A percentile compares a stretch with the other conserved stretches of the same genome.
Evolutionary conservation across 805 yeast genomes (phyloP).

Genomic region (Ogataea zsoltii): DNA sequence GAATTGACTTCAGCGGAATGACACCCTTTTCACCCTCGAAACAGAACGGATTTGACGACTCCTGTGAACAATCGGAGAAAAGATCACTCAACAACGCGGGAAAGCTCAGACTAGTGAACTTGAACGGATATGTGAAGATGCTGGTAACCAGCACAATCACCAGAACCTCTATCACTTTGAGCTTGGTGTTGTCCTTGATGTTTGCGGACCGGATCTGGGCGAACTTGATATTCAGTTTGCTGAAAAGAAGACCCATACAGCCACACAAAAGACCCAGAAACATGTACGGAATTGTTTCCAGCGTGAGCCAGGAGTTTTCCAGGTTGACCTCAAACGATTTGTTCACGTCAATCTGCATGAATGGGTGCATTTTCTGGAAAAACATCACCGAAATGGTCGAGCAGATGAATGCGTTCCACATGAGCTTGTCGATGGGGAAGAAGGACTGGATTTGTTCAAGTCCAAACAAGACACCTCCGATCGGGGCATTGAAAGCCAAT

Average conservation of each 20-base stretch:
- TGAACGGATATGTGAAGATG: constrained; percentile 54
- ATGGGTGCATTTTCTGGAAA: constrained; percentile 52
- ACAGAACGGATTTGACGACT: constrained; percentile 27
- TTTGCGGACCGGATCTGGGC: constrained; percentile 35
- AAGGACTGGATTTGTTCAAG: constrained; percentile 67
- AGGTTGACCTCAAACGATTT: constrained; percentile 63
- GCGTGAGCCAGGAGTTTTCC: constrained; percentile 67
- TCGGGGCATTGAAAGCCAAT: constrained; percentile 83
- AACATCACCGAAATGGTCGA: constrained; percentile 72
- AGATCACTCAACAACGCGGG: constrained; percentile 57
- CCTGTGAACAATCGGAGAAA: constrained; percentile 62
- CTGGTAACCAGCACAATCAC: constrained; percentile 52
- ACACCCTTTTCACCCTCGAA: constrained; percentile 21
- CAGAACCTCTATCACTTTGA: constrained; percentile 49
- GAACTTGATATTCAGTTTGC: constrained; percentile 45
- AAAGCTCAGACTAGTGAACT: constrained; percentile 54
- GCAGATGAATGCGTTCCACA: constrained; percentile 85
- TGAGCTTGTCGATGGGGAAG: constrained; percentile 59
- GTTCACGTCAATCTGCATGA: constrained; percentile 40
- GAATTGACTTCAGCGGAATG: constrained; percentile 38
- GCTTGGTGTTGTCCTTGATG: constrained; percentile 27
- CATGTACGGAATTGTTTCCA: constrained; percentile 75
- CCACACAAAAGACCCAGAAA: constrained; percentile 73
- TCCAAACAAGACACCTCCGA: constrained; percentile 83
- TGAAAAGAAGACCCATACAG: constrained; percentile 56